Conservation (phyloP, 2,329 filamentous ascomycete genomes). For the Nectriaceae sp. region DNA sequence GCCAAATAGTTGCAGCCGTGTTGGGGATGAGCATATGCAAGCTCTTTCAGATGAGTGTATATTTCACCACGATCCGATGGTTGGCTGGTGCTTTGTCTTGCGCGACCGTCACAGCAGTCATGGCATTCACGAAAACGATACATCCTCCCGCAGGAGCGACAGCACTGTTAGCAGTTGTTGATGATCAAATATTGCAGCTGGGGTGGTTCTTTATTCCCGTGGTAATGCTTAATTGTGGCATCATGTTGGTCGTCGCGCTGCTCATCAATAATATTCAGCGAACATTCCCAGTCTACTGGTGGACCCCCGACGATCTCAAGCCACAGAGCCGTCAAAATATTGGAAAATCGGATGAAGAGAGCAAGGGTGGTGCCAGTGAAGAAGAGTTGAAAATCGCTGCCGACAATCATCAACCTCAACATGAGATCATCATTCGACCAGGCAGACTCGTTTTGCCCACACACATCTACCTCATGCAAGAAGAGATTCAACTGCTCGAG, state of each 20-base stretch:
- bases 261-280: conserved; percentile 70
- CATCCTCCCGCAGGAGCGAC: conserved; percentile 77
- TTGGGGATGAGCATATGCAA: conserved; percentile 65
- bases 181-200: conserved; percentile 52
- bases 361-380: conserved; percentile 8
- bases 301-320: conserved; percentile 48
- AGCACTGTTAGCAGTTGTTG: conserved; percentile 66
- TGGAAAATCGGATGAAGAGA: conserved; percentile 15
- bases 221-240: conserved; percentile 57
- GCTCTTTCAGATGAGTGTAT: conserved; percentile 57
- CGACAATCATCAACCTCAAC: background rate
- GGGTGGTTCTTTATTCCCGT: conserved; percentile 72
- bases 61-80: conserved; percentile 58
- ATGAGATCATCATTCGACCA: conserved; percentile 37
- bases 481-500: conserved; percentile 39
- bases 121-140: conserved; percentile 71
- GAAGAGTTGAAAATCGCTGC: conserved; percentile 8
- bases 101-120: conserved; percentile 61
- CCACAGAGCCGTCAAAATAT: conserved; percentile 4
- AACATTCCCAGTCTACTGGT: conserved; percentile 72
- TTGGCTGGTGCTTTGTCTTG: conserved; percentile 67
- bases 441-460: conserved; percentile 37
- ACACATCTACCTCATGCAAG: conserved; percentile 38
- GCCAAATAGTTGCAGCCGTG: conserved; percentile 64
- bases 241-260: conserved; percentile 66